Percentiles rank a stretch among this genome's conserved stretches.
Evolutionary conservation across 2,329 filamentous ascomycete genomes (phyloP).

Genomic region (Myriosclerotinia scirpicola): DNA sequence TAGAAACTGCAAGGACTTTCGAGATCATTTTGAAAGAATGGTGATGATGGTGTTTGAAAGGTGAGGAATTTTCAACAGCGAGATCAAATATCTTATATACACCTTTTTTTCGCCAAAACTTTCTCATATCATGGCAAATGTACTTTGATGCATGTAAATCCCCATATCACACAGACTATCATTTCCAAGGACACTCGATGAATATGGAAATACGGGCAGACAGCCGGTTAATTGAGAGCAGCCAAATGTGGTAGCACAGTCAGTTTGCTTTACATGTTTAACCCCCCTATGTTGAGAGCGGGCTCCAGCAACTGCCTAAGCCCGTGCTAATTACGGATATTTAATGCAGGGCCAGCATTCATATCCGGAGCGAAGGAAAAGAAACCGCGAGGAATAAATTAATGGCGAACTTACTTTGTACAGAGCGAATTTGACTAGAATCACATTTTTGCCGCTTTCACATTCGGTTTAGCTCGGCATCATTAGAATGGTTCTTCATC

Average conservation of each 20-base stretch:
- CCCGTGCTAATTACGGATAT: slow-evolving; percentile 11
- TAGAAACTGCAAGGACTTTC: slow-evolving; percentile 44
- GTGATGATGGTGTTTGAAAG: not conserved
- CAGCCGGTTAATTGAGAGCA: slow-evolving; percentile 32
- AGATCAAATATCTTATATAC: slow-evolving; percentile 34
- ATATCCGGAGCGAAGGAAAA: slow-evolving; percentile 4
- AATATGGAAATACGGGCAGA: slow-evolving; percentile 37
- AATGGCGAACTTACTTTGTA: slow-evolving; percentile 11
- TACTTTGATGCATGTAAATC: not conserved
- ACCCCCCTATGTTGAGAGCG: not conserved
- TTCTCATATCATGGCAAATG: not conserved
- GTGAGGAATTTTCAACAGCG: slow-evolving; percentile 14
- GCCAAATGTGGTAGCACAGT: slow-evolving; percentile 27
- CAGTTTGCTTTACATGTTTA: not conserved
- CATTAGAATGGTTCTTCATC: not conserved
- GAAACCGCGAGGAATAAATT: slow-evolving; percentile 8
- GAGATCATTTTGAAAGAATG: slow-evolving; percentile 37
- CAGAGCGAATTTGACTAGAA: not conserved
- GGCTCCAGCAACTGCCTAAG: not conserved
- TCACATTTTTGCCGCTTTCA: not conserved
- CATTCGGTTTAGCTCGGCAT: not conserved
- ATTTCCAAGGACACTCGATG: not conserved
- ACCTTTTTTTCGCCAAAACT: slow-evolving; percentile 6
- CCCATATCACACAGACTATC: not conserved
- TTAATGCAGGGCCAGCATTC: not conserved